Percentiles rank a stretch among this genome's conserved stretches.
Conservation (phyloP, 768 basidiomycete genomes). For the Lanmaoa rubissima region DNA sequence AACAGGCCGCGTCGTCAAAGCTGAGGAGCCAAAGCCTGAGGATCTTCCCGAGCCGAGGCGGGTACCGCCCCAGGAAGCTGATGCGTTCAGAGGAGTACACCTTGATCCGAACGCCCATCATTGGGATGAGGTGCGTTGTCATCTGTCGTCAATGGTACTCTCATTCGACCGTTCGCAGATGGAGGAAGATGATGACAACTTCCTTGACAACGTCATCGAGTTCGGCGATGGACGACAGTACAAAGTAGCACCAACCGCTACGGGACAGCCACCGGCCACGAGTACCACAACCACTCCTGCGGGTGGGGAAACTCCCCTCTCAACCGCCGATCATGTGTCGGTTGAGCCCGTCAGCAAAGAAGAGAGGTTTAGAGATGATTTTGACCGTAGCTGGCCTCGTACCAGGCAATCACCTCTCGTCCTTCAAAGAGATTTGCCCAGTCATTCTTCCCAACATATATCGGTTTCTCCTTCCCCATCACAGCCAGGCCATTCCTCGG, state of each 20-base stretch:
- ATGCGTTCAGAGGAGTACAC: constrained; percentile 93
- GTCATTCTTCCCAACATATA: constrained; percentile 30
- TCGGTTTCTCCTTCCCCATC: constrained; percentile 37
- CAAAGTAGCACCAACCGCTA: constrained; percentile 60
- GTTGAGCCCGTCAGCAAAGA: constrained; percentile 67
- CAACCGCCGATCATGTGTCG: constrained; percentile 21
- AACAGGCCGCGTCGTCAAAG: constrained; percentile 20
- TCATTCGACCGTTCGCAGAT: constrained; percentile 46
- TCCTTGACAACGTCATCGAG: constrained; percentile 85
- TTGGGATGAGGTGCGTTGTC: constrained; percentile 88
- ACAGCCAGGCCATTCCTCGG: constrained; percentile 44
- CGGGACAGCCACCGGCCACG: constrained; percentile 27
- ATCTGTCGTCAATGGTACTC: constrained; percentile 3
- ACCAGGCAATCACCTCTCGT: constrained; percentile 50
- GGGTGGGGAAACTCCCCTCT: constrained; percentile 14
- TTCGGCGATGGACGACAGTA: constrained; percentile 95
- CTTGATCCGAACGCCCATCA: constrained; percentile 92
- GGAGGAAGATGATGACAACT: constrained; percentile 92
- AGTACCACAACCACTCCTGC: constrained; percentile 9
- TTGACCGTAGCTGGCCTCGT: constrained; percentile 95
- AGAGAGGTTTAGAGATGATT: constrained; percentile 90
- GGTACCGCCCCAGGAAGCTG: constrained; percentile 78
- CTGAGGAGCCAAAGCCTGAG: constrained; percentile 46
- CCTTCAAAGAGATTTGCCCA: constrained; percentile 41
- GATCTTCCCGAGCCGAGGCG: constrained; percentile 50